Evolutionary conservation across 352 stramenopile genomes (phyloP).

Genomic region (Phytopythium aichiense): DNA sequence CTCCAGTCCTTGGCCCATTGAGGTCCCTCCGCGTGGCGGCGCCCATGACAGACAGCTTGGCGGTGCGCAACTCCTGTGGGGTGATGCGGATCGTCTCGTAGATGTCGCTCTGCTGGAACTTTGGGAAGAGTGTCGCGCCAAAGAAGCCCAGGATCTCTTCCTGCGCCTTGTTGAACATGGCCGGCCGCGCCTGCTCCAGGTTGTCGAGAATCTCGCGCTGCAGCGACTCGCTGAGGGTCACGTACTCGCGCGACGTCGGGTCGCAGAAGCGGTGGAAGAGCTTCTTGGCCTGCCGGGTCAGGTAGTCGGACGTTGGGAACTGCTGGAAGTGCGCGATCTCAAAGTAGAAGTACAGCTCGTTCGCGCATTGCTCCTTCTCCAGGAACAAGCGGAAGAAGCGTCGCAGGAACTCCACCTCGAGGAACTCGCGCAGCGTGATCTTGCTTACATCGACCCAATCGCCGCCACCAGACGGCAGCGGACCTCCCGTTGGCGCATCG

Average conservation of each 20-base stretch:
- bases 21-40: slow-evolving; percentile 4
- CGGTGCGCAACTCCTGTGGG: slow-evolving; percentile 21
- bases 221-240: slow-evolving; percentile 26
- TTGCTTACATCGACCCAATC: slow-evolving; percentile 42
- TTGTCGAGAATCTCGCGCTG: slow-evolving; percentile 30
- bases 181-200: slow-evolving; percentile 36
- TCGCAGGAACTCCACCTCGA: slow-evolving; percentile 51
- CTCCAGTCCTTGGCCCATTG: background rate
- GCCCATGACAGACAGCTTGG: slow-evolving; percentile 22
- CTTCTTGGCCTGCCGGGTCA: slow-evolving; percentile 61
- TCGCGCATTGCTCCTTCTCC: slow-evolving; percentile 66
- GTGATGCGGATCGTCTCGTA: slow-evolving; percentile 56
- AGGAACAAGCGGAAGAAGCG: slow-evolving; percentile 65
- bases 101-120: slow-evolving; percentile 70
- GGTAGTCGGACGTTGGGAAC: slow-evolving; percentile 71
- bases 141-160: slow-evolving; percentile 72
- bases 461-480: background rate
- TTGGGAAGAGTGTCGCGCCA: slow-evolving; percentile 56
- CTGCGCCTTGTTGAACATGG: slow-evolving; percentile 69
- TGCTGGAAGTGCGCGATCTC: slow-evolving; percentile 69
- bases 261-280: slow-evolving; percentile 66
- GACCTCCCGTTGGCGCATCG: background rate
- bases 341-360: slow-evolving; percentile 75
- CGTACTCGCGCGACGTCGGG: slow-evolving; percentile 51
- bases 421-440: slow-evolving; percentile 54